A percentile compares a stretch with the other conserved stretches of the same genome.
Evolutionary conservation across 1,284 basidiomycete genomes (phyloP).

Genomic region (Ceratobasidium sp.): DNA sequence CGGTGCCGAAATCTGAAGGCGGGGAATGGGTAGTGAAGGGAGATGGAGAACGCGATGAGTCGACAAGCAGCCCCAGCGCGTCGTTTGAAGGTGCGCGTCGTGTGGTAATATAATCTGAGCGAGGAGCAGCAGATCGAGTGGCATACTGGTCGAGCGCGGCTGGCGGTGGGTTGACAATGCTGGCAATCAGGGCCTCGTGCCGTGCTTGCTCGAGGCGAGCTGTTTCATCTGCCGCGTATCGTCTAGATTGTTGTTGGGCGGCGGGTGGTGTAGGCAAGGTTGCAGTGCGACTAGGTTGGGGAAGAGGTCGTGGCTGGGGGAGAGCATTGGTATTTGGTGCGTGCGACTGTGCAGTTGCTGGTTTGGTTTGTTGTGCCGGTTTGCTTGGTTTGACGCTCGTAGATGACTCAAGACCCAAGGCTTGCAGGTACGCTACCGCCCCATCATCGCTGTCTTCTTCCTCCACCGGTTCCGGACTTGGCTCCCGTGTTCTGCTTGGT

Average conservation of each 20-base stretch:
- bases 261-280: slow-evolving; percentile 1
- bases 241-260: neutral
- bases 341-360: neutral
- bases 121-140: neutral
- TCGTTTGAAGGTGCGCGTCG: slow-evolving; percentile 17
- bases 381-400: neutral
- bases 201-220: slow-evolving; percentile 21
- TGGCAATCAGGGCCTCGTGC: slow-evolving; percentile 15
- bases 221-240: neutral
- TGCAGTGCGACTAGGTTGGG: slow-evolving; percentile 1
- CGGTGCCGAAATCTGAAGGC: neutral
- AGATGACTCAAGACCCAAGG: slow-evolving; percentile 25
- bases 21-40: neutral
- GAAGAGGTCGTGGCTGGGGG: neutral
- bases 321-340: neutral
- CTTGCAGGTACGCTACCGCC: slow-evolving; percentile 18
- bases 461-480: slow-evolving; percentile 14
- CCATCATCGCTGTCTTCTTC: slow-evolving; percentile 8
- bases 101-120: slow-evolving; percentile 34
- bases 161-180: slow-evolving; percentile 4
- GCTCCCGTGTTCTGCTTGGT: slow-evolving; percentile 15
- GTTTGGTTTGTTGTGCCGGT: neutral
- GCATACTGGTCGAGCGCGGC: slow-evolving; percentile 26
- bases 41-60: neutral
- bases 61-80: neutral